phyloP scores from a whole-genome alignment of 306 rosid species.

The Fagus crenata region DNA sequence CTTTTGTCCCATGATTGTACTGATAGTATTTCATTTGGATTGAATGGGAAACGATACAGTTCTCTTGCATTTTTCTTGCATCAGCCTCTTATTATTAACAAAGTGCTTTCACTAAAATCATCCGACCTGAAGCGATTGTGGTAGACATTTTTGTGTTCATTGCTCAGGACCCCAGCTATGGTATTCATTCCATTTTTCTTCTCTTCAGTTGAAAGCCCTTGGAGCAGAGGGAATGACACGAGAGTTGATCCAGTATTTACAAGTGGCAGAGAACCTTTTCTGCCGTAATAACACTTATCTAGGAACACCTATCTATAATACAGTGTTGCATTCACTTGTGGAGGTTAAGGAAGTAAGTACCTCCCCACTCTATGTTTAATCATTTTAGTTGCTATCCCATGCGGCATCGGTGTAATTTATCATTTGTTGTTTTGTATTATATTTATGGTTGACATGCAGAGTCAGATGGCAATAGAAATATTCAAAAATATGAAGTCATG shows the following conservation, averaged over 20 bases:
- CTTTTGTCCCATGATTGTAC: neutral
- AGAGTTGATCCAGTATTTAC: constrained; percentile 64
- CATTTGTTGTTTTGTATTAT: constrained; percentile 29
- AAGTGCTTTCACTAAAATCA: neutral
- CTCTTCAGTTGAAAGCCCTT: constrained; percentile 64
- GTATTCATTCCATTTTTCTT: constrained; percentile 10
- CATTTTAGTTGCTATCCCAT: constrained; percentile 28
- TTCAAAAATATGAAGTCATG: constrained; percentile 66
- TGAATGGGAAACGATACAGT: neutral
- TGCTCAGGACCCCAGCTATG: constrained; percentile 19
- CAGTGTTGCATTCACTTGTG: constrained; percentile 65
- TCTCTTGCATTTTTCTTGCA: neutral
- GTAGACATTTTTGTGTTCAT: neutral
- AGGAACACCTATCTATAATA: constrained; percentile 56
- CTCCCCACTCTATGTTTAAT: constrained; percentile 28
- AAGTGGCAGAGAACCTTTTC: constrained; percentile 69
- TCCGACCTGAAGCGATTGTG: constrained; percentile 1
- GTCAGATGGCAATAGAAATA: constrained; percentile 53
- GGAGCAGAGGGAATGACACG: constrained; percentile 80
- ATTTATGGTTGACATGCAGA: constrained; percentile 55
- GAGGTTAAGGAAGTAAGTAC: constrained; percentile 63
- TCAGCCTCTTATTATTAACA: neutral
- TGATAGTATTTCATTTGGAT: neutral
- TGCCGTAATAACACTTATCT: constrained; percentile 40
- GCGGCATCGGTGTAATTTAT: constrained; percentile 21